Evolutionary conservation across 2,329 filamentous ascomycete species (phyloP), one percentile per base, ranked within the genome.

Genomic region (Calonectria henricotiae): DNA sequence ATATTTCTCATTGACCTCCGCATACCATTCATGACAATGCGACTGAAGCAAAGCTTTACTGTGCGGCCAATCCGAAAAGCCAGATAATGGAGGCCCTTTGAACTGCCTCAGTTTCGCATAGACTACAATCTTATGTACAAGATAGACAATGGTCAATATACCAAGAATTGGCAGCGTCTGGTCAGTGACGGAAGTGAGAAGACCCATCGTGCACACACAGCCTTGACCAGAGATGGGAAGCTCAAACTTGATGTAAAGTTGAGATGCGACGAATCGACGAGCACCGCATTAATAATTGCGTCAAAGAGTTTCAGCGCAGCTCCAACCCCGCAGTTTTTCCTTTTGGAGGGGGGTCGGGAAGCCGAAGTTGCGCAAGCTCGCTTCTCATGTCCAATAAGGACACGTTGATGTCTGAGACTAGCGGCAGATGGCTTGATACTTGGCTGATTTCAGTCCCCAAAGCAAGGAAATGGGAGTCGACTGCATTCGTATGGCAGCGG

Each of bases 21-120:
- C 73, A 4, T 69, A 69, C 71, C 66, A 73, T 32, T 67, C 43
- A 37, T 70, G 68, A 55, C 51, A 67, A 12, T 54, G 20, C 58
- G 61, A 61, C 30, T 47, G 49, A 1, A 73, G 62, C 49, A 73
- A 25, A 6, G 71, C 61, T 20, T 37, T 65, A 51, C 68, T 67
- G 23, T 72, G 71, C 3, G 71, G 69, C 69, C 62, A 68, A 47
- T 68, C 30, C 7, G 46, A 58, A 11, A 71, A 11, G 11, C 70
- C 62, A 1, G 54, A 60, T 61, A 62, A 66, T 4, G 23, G 30
- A 0, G 70, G 70, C 2, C 70, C 70, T 25, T 39, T 47, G 8
- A 72, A 72, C 23, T 54, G 64, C 4, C 68, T 67, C 23, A 72
- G 61, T n/a, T 44, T 62, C 15, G 61, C 41, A 37, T 67, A 72